These are phyloP conservation scores for Halophytophthora batemanensis DNA, from an alignment of 352 stramenopile genomes.

Conservation along the genomic window DNA sequence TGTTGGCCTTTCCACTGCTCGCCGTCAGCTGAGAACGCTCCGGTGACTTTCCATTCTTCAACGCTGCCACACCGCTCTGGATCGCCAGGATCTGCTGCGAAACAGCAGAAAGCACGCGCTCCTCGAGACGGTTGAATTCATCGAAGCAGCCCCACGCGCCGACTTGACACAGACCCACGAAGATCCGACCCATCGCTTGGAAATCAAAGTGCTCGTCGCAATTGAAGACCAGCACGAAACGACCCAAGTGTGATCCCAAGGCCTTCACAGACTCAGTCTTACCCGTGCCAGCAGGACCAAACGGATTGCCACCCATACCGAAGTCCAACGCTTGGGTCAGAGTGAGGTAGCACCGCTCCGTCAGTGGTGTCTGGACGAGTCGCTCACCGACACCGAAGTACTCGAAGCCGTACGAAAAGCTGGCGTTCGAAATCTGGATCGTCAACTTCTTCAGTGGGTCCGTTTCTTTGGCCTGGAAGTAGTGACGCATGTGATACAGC, in stretches of 20 bases:
- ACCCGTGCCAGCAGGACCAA: constrained; percentile 98
- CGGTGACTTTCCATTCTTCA: constrained; percentile 57
- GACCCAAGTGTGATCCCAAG: constrained; percentile 96
- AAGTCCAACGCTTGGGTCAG: constrained; percentile 99
- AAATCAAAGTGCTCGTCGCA: constrained; percentile 99
- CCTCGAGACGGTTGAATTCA: constrained; percentile 99
- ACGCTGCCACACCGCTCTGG: constrained; percentile 94
- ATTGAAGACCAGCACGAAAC: constrained; percentile 99
- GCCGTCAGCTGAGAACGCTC: constrained; percentile 22
- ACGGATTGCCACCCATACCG: constrained; percentile 98
- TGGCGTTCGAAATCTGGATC: constrained; percentile 98
- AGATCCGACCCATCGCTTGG: constrained; percentile 99
- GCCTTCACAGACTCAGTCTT: constrained; percentile 99
- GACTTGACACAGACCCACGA: constrained; percentile 99
- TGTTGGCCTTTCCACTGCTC: constrained; percentile 15
- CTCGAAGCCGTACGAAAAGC: constrained; percentile 99
- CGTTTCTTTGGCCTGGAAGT: constrained; percentile 88
- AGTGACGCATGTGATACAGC: constrained; percentile 99
- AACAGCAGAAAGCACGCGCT: constrained; percentile 98
- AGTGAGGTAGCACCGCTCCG: constrained; percentile 99
- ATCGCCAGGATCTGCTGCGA: constrained; percentile 99
- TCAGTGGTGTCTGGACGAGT: constrained; percentile 99
- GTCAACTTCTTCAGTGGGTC: constrained; percentile 91
- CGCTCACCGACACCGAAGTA: constrained; percentile 99
- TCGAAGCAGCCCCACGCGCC: constrained; percentile 99